Evolutionary conservation across 2,329 filamentous ascomycete species (phyloP).

Genomic region (Colletotrichum gigasporum): DNA sequence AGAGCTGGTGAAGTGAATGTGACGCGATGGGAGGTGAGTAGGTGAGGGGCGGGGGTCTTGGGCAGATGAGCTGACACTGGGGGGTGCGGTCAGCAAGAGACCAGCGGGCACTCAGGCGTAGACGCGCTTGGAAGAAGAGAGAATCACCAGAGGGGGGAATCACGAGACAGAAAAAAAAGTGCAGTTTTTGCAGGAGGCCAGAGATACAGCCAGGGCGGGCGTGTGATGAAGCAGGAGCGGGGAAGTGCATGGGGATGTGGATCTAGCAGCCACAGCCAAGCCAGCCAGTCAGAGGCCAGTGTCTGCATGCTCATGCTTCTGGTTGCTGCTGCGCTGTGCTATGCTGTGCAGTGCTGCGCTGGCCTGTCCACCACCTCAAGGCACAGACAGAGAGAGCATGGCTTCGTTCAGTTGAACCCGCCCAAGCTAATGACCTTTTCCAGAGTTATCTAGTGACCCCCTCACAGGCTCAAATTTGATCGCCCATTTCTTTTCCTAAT

Average conservation of each 20-base stretch:
- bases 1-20: conserved; percentile 3
- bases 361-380: conserved; percentile 1
- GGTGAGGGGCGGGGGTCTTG: conserved; percentile 4
- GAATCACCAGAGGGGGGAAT: conserved; percentile 16
- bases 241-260: conserved; percentile 24
- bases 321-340: conserved; percentile 2
- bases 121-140: conserved; percentile 26
- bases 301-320: not conserved
- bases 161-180: conserved; percentile 29
- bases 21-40: not conserved
- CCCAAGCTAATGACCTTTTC: conserved; percentile 22
- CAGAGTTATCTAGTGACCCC: conserved; percentile 20
- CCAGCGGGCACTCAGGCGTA: conserved; percentile 17
- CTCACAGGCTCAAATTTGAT: conserved; percentile 5
- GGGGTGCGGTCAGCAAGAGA: conserved; percentile 10
- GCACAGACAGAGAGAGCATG: too few species aligned
- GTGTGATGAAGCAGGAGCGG: conserved; percentile 24
- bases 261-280: not conserved
- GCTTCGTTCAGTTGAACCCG: not conserved
- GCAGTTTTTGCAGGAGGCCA: conserved; percentile 11
- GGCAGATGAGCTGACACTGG: conserved; percentile 12
- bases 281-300: not conserved
- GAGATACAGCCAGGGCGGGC: conserved; percentile 21
- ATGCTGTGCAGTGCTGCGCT: conserved; percentile 19
- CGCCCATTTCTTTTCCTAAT: conserved; percentile 20